Evolutionary conservation across 2,329 filamentous ascomycete species (phyloP).

Genomic region (Aureobasidium sp.): DNA sequence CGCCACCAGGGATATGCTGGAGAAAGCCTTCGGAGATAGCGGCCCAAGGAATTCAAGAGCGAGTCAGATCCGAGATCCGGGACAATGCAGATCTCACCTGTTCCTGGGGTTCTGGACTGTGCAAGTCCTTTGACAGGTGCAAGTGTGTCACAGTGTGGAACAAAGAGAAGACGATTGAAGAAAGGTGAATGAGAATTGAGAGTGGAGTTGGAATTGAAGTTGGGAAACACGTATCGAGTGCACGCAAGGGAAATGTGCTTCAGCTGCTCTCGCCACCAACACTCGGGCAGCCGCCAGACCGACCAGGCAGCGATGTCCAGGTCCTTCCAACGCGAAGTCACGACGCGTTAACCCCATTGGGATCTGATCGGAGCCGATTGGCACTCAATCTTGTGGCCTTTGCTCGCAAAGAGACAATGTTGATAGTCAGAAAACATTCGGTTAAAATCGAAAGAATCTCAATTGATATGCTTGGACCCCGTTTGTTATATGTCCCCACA

Average conservation of each 20-base stretch:
- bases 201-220: neutral
- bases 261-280: neutral
- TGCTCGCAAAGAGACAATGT: neutral
- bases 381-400: neutral
- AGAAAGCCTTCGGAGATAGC: neutral
- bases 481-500: neutral
- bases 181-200: neutral
- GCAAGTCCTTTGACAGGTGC: slow-evolving; percentile 5
- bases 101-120: neutral
- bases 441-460: neutral
- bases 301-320: neutral
- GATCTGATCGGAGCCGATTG: neutral
- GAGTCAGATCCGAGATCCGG: slow-evolving; percentile 9
- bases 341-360: neutral
- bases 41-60: neutral
- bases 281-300: neutral
- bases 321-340: neutral
- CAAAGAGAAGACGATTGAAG: neutral
- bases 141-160: neutral
- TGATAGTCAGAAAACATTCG: neutral
- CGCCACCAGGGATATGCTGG: slow-evolving; percentile 5
- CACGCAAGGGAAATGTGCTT: neutral
- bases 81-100: slow-evolving; percentile 3
- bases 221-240: neutral
- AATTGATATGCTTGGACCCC: neutral